Evolutionary conservation across 2,329 filamentous ascomycete genomes (phyloP).

Genomic region (Cercospora beticola): DNA sequence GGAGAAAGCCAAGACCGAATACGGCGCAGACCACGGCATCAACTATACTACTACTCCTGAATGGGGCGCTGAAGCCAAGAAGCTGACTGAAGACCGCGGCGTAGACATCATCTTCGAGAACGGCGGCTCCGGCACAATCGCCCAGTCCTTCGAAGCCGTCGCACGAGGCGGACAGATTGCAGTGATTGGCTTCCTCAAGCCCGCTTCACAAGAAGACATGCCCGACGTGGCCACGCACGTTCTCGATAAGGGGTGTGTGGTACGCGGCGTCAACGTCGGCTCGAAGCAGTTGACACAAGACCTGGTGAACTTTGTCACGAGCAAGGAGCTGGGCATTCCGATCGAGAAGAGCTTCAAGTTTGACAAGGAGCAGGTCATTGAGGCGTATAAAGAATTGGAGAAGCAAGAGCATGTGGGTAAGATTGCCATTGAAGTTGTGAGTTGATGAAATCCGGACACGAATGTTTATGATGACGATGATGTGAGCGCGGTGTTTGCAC

Average conservation of each 20-base stretch:
- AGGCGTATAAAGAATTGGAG: constrained; percentile 36
- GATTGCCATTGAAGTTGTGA: constrained; percentile 25
- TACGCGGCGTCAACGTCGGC: constrained; percentile 26
- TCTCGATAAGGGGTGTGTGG: constrained; percentile 17
- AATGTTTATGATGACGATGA: background rate
- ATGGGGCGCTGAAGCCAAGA: constrained; percentile 59
- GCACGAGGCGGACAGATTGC: constrained; percentile 37
- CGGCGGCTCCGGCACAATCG: constrained; percentile 38
- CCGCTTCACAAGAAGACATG: constrained; percentile 19
- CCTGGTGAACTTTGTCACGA: constrained; percentile 42
- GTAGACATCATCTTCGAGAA: constrained; percentile 52
- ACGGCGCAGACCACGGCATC: constrained; percentile 55
- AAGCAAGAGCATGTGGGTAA: constrained; percentile 37
- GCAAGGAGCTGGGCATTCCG: constrained; percentile 36
- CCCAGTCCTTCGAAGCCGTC: constrained; percentile 16
- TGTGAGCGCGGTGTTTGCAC: background rate
- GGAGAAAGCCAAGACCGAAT: constrained; percentile 52
- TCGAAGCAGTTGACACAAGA: constrained; percentile 48
- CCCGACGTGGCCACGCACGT: constrained; percentile 18
- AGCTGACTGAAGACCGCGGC: constrained; percentile 42
- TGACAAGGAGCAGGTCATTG: constrained; percentile 30
- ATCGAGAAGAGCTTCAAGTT: constrained; percentile 43
- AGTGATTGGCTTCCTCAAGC: constrained; percentile 19
- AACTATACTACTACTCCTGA: constrained; percentile 59
- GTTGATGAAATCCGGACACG: background rate